Evolutionary conservation across 2,329 filamentous ascomycete species (phyloP), one percentile per base, ranked within the genome.

Genomic region (Dactylellina leptospora): DNA sequence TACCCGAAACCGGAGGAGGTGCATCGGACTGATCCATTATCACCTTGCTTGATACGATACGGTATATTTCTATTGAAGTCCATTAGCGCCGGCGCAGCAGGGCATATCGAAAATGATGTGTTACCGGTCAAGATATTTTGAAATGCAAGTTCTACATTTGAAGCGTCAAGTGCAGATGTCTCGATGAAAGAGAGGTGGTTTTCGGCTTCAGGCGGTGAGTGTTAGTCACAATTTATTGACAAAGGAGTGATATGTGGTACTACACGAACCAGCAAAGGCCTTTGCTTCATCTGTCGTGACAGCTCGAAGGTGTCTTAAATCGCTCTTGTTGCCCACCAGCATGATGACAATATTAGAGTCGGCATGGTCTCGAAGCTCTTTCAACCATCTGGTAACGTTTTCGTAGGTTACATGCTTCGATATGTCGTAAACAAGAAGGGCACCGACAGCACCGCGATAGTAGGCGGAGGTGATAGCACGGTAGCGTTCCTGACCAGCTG

Each of bases 281-380:
- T 97, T 99, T 77, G 93, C 95, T 82, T 97, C 93, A 80, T 99
- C 95, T 73, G 95, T 99, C 55, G 95, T 92, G 76, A 99, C 95
- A 76, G 95, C 95, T 81, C 95, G 88, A 79, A 99, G 85, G 83
- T 99, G 95, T 82, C 93, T 91, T 89, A 97, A 90, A 96, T 99
- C 95, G 82, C 93, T 97, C 90, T 99, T 99, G 88, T 99, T 99
- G 82, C 95, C 95, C 63, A 97, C 95, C 78, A 99, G 85, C 95
- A 99, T 99, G 81, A 99, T 99, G 78, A 99, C 93, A 78, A 97
- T 97, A 84, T 97, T 97, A 78, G 92, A 93, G 81, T 99, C 95
- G 77, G 95, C 95, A 82, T 99, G 93, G 80, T 97, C 95, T 78
- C 95, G 88, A 79, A 99, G 86, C 85, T 99, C 95, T 85, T 97